A percentile compares a stretch with the other conserved stretches of the same genome.
These are phyloP conservation scores for Termitomyces bulborhizus DNA, from an alignment of 768 basidiomycete species.

Conservation along the genomic window DNA sequence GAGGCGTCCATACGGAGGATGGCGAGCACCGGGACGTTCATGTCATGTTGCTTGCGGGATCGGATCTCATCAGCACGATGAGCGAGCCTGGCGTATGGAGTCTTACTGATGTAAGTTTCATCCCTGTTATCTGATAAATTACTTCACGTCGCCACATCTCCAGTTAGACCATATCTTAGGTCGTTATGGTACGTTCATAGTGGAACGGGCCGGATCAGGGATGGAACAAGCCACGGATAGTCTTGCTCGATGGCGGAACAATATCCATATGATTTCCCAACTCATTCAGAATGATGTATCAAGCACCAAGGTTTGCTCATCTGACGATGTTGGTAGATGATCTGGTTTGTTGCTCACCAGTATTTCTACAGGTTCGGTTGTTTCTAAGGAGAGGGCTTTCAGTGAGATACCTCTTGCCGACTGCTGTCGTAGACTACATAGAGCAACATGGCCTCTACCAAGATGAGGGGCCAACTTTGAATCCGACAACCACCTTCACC, in stretches of 20 bases:
- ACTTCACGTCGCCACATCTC: conserved; percentile 7
- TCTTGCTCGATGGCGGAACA: conserved; percentile 71
- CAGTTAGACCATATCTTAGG: conserved; percentile 96
- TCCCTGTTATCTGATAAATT: conserved; percentile 9
- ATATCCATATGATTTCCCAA: conserved; percentile 89
- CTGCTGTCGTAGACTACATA: conserved; percentile 92
- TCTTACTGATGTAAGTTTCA: conserved; percentile 73
- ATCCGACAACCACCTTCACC: conserved; percentile 10
- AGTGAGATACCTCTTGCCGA: conserved; percentile 86
- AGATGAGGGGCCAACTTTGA: conserved; percentile 41
- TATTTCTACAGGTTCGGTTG: conserved; percentile 42
- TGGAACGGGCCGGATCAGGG: conserved; percentile 92
- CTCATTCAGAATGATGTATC: conserved; percentile 97
- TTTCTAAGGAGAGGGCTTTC: conserved; percentile 78
- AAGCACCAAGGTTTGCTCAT: conserved; percentile 68
- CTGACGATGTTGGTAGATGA: background rate
- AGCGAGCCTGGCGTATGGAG: conserved; percentile 98
- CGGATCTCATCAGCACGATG: conserved; percentile 96
- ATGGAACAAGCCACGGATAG: conserved; percentile 78
- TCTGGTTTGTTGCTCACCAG: background rate
- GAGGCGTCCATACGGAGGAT: conserved; percentile 70
- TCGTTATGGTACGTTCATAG: conserved; percentile 88
- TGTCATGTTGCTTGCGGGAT: conserved; percentile 95
- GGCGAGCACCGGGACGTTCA: conserved; percentile 72
- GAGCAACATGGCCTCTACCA: conserved; percentile 73